Evolutionary conservation across 2,329 filamentous ascomycete species (phyloP), one percentile per base, ranked within the genome.

Genomic region (Ophiocordyceps camponoti-leonardi): DNA sequence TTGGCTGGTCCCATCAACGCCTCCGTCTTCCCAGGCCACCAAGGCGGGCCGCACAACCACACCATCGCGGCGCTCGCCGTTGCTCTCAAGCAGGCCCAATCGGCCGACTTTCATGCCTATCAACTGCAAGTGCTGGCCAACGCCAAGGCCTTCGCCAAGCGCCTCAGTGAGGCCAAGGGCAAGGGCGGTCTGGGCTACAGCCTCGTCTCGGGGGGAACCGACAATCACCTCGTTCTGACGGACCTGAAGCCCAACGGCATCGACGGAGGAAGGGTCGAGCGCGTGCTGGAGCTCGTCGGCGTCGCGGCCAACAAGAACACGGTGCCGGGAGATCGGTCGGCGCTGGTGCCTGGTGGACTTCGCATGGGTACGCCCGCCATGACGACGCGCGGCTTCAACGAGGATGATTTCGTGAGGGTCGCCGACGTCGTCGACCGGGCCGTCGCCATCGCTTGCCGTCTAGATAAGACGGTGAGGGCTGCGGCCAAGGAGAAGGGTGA

Each of bases 261-360:
- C 49, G 92, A 98, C 58, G 88, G 88, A 53, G 83, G 83, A 22
- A 81, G 88, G 45, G 86, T 94, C 14, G 88, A 95, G 69, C 81
- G 86, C 42, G 80, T 94, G 16, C 75, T 95, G 22, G 88, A 95
- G 62, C 77, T 94, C 42, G 86, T 93, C 52, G 90, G 90, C 55
- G 90, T 96, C 45, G 92, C 92, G n/a, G 83, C 85, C 61, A 98
- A 98, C 74, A 98, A 98, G 75, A 98, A 98, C 69, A 95, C 92
- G 8, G 90, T 95, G 0, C 92, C 92, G 1, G 92, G 90, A 41
- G 92, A 98, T 67, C 86, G 82, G 60, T 94, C 87, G 1, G 92
- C 92, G 1, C 76, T 98, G 58, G 86, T 90, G 51, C 92, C 92
- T 14, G 90, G 90, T 53, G 92, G 92, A 51, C 73, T 98, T 52